Base-by-base conservation (phyloP, 495 filamentous ascomycete species). In the Aeminium ludgeri region DNA sequence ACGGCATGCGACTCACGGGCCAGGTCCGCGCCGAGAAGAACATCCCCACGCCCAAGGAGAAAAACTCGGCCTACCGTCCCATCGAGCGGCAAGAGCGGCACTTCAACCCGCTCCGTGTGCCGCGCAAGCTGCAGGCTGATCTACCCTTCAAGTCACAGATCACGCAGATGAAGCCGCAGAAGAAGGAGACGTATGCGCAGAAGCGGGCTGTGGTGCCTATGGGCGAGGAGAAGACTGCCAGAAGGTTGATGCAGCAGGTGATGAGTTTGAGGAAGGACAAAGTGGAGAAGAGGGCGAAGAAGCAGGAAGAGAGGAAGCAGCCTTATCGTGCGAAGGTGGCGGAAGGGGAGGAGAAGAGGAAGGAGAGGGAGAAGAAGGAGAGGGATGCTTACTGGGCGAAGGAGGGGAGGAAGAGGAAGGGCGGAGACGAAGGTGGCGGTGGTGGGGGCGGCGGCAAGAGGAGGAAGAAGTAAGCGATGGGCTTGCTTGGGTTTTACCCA, bases 81-180 rank as follows among this genome's bases (percentile, higher is more conserved):
- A 72, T 96, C 42, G 85, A 86, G 55, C 80, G 89, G 16, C 68
- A 66, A 29, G 70, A 70, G 1, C 76, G 89, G 25, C 80, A 87
- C 57, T 97, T 97, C 71, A 97, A 97, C 62, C 80, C 87, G 19
- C 76, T 97, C 10, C 75, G 80, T 17, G 82, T 97, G 12, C 89
- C 89, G 2, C 75, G 77, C 18, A 75, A 81, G 38, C 69, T 97
- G 16, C 83, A 83, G 13, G 76, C 82, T 10, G 75, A 83, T 0
- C 74, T 97, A 1, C 89, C 89, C 5, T 97, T 80, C 71, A 87
- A 86, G 56, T 86, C 80, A 10, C 91, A 97, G 59, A 85, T 92
- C 55, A 69, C 75, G 33, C 67, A 73, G 56, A 92, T 79, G 70
- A 77, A 77, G 59, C 68, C 74, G 30, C 82, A 80, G 62, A 75